Evolutionary conservation across 441 rosid species (phyloP), one percentile per base, ranked within the genome.

Genomic region (Mallotus repandus): DNA sequence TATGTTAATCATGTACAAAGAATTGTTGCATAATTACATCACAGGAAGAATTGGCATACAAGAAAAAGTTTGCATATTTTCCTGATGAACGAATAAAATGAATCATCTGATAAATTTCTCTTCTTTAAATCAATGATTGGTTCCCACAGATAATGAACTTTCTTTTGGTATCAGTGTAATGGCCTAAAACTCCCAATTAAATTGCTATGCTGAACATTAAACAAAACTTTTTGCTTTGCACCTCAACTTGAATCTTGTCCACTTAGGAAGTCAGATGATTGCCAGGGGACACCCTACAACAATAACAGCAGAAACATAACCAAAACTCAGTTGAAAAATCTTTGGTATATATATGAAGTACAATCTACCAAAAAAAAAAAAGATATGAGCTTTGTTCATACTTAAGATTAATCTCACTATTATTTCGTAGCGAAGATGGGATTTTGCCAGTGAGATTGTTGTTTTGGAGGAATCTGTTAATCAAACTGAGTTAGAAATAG

Each of bases 401-500:
- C 98, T 81, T 81, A 60, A 90, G 81, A 35, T 78, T 82, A 76
- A 87, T 29, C 74, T 83, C 88, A 16, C 63, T 64, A 77, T 53
- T 89, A 49, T 74, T 62, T 68, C 32, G 78, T 49, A 92, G 80
- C 6, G 79, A 74, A 6, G 59, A 50, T 15, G 98, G 96, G 76
- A 92, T 63, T 81, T 74, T 76, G 35, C 93, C 92, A 1, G 77
- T 76, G 22, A 94, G 81, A 69, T 83, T 84, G 81, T 94, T 92
- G 72, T 89, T 87, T 72, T 88, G 90, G 69, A 90, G 83, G 72
- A 79, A 83, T 84, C 97, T 92, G 93, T 77, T 56, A 55, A 71
- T 63, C n/a, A 61, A 64, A 78, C n/a, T 58, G 58, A 71, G n/a
- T 18, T 19, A 46, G 22, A 49, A 64, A 68, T 48, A 29, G 46